phyloP scores from a whole-genome alignment of 2,329 filamentous ascomycete genomes.

The Madurella mycetomatis region DNA sequence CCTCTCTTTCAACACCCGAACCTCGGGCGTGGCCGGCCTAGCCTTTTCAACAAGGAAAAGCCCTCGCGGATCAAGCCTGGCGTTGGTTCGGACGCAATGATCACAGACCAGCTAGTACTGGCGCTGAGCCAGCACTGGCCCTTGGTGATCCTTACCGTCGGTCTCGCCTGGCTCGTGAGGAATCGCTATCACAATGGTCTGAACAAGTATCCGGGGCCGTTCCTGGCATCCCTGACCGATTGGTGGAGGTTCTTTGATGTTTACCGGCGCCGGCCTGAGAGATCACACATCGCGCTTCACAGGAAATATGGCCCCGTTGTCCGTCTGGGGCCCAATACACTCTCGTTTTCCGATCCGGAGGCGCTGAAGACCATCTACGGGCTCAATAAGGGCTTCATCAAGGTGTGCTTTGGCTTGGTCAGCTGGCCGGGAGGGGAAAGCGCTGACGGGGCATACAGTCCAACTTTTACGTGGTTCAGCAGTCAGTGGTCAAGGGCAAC shows the following conservation, averaged over 20 bases:
- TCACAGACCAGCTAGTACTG: conserved; percentile 34
- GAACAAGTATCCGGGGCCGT: conserved; percentile 68
- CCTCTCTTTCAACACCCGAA: conserved; percentile 13
- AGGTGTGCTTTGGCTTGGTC: conserved; percentile 46
- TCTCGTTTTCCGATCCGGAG: conserved; percentile 70
- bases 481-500: conserved; percentile 64
- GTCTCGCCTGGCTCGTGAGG: conserved; percentile 40
- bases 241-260: conserved; percentile 73
- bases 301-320: conserved; percentile 69
- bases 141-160: conserved; percentile 29
- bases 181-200: conserved; percentile 55
- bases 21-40: conserved; percentile 1
- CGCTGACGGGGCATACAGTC: conserved; percentile 45
- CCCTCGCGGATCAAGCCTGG: conserved; percentile 16
- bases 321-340: conserved; percentile 65
- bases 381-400: conserved; percentile 73
- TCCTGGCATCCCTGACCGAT: conserved; percentile 63
- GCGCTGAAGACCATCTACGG: conserved; percentile 76
- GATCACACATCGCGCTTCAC: conserved; percentile 65
- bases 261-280: conserved; percentile 58
- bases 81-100: conserved; percentile 15
- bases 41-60: conserved; percentile 21
- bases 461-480: conserved; percentile 76
- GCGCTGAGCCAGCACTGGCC: conserved; percentile 42
- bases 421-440: background rate